Percentiles rank a stretch among this genome's conserved stretches.
These are phyloP conservation scores for Talaromyces sp. DNA, from an alignment of 2,329 filamentous ascomycete genomes.

Conservation along the genomic window DNA sequence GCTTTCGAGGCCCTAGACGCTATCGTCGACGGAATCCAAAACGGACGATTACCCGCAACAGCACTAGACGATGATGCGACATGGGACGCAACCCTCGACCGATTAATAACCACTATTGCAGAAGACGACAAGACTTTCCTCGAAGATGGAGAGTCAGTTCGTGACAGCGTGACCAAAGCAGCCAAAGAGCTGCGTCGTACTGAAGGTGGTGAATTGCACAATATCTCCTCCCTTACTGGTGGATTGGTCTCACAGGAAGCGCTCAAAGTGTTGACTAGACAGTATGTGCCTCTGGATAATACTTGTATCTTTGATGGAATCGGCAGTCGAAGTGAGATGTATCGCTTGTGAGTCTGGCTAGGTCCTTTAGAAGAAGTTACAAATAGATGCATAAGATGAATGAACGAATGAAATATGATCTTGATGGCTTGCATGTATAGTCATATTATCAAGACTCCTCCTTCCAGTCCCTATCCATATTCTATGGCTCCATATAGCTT, in stretches of 20 bases:
- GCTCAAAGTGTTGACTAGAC: conserved; percentile 71
- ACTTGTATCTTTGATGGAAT: conserved; percentile 61
- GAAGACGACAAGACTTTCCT: conserved; percentile 42
- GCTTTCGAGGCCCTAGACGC: conserved; percentile 49
- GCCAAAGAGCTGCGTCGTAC: conserved; percentile 68
- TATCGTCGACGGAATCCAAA: conserved; percentile 52
- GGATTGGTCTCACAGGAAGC: conserved; percentile 96
- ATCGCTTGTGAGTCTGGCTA: conserved; percentile 36
- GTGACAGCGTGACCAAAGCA: conserved; percentile 50
- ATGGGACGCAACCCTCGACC: conserved; percentile 29
- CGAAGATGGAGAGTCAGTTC: conserved; percentile 42
- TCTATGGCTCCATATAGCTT: not conserved
- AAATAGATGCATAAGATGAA: not conserved
- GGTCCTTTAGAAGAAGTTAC: not conserved
- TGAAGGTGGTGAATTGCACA: conserved; percentile 82
- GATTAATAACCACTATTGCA: conserved; percentile 26
- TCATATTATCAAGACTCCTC: no score
- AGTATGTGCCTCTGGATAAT: conserved; percentile 61
- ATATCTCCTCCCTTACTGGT: conserved; percentile 78
- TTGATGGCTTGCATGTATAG: not conserved
- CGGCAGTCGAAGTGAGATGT: conserved; percentile 50
- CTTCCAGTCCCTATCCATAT: no score
- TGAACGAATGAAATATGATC: not conserved
- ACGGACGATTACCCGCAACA: conserved; percentile 20
- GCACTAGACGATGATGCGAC: conserved; percentile 30